A percentile compares a stretch with the other conserved stretches of the same genome.
phyloP scores from a whole-genome alignment of 2,329 filamentous ascomycete species.

The Alternaria consortialis region DNA sequence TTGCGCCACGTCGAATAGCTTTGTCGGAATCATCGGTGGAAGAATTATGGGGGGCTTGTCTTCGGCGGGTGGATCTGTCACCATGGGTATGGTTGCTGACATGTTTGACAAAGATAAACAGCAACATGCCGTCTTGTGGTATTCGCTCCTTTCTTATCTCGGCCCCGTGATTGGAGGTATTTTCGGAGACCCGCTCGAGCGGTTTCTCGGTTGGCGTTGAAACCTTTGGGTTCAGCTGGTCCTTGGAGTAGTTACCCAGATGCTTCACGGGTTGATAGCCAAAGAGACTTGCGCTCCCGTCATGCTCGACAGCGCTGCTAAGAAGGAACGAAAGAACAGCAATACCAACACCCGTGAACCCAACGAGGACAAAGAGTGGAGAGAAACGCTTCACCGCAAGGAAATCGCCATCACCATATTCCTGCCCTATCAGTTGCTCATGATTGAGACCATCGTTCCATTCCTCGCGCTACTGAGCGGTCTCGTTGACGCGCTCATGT shows the following conservation, averaged over 20 bases:
- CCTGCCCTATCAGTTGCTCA: conserved; percentile 75
- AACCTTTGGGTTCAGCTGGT: conserved; percentile 85
- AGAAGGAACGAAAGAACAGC: neutral
- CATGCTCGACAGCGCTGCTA: conserved; percentile 68
- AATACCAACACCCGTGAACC: neutral
- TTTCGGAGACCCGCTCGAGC: conserved; percentile 63
- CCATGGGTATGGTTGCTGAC: conserved; percentile 70
- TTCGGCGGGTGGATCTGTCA: conserved; percentile 71
- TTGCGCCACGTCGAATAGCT: conserved; percentile 68
- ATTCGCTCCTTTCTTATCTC: conserved; percentile 70
- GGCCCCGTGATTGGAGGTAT: conserved; percentile 75
- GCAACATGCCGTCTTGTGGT: conserved; percentile 71
- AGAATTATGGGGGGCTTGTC: conserved; percentile 47
- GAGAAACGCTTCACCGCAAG: neutral
- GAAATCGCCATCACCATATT: conserved; percentile 57
- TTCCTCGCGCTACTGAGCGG: conserved; percentile 75
- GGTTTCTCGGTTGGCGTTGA: conserved; percentile 75
- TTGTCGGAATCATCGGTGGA: conserved; percentile 72
- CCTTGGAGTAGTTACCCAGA: conserved; percentile 74
- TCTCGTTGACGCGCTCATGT: conserved; percentile 78
- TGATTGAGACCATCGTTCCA: conserved; percentile 77
- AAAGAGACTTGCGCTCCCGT: conserved; percentile 79
- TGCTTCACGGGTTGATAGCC: conserved; percentile 71
- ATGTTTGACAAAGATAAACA: conserved; percentile 67
- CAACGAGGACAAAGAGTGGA: neutral